Evolutionary conservation across 805 yeast species (phyloP), one percentile per base, ranked within the genome.

Genomic region (Groenewaldozyma salmanticensis): DNA sequence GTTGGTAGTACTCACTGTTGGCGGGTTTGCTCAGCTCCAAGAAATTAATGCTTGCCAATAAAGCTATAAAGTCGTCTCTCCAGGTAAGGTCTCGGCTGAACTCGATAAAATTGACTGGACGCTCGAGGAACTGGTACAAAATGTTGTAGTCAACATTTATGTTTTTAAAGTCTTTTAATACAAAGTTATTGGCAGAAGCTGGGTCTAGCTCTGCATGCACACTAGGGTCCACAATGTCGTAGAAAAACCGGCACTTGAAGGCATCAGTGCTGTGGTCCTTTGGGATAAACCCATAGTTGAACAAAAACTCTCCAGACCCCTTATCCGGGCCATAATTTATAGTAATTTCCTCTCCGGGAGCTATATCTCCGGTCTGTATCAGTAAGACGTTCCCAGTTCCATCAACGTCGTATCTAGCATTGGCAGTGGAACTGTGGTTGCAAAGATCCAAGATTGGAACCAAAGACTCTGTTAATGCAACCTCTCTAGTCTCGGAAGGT

Each of bases 391-490:
- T 36, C 19, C 45, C 44, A 18, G 38, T 47, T 7, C 39, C 22
- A 16, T 43, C 51, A 3, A 43, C 60, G 59, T 71, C 68, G 46
- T 66, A 71, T 9, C 58, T 43, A 15, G 62, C 57, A 34, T 57
- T 60, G 16, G 57, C 49, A 1, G 37, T 33, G 27, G 40, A 42
- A 13, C 47, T 31, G 47, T 74, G 80, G 52, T 75, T 74, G 21
- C 68, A 75, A 50, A 72, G 66, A 50, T 75, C 81, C 2, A 75
- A 50, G 4, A 72, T 48, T 0, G 81, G 81, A 3, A 75, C 75
- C 44, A 76, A 66, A 64, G 68, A 74, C 43, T 70, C 34, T 35
- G 47, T 43, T 13, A 42, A 29, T 3, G 18, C 16, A 17, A 6
- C 34, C 13, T 31, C 33, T 6, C 37, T n/a, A 33, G 5, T 18